Evolutionary conservation across 2,329 filamentous ascomycete species (phyloP).

Genomic region (Aspergillus fischeri): DNA sequence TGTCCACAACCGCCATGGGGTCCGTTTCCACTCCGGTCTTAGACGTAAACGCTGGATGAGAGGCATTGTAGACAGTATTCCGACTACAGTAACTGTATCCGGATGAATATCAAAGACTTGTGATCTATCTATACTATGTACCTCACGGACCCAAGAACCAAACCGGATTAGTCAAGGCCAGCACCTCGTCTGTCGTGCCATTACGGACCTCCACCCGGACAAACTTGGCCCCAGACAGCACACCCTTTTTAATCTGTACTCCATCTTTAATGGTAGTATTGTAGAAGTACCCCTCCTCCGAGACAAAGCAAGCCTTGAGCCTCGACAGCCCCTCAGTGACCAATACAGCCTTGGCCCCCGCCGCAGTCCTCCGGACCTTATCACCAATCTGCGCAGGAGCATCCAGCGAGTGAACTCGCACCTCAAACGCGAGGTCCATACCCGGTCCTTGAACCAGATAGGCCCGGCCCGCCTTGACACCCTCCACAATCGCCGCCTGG

Average conservation of each 20-base stretch:
- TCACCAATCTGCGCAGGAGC: background rate
- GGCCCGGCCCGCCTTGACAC: background rate
- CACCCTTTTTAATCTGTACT: background rate
- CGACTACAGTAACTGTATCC: no score
- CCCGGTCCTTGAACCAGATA: background rate
- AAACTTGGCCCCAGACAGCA: background rate
- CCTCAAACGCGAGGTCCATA: background rate
- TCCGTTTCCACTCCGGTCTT: conserved; percentile 34
- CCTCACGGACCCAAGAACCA: background rate
- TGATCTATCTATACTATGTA: no score
- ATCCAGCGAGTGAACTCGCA: background rate
- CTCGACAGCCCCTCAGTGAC: background rate
- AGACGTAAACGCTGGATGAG: conserved; percentile 23
- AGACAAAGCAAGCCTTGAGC: background rate
- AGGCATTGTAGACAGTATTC: no score
- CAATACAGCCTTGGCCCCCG: background rate
- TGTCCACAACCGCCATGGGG: conserved; percentile 31
- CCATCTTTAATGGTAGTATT: background rate
- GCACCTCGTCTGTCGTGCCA: background rate
- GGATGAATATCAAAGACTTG: no score
- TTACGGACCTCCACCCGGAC: background rate
- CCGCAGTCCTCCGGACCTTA: background rate
- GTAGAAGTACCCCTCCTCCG: background rate
- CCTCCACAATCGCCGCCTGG: background rate
- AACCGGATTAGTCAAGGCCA: background rate